Conservation (phyloP, 306 rosid genomes). For the Sechiopsis laciniata region DNA sequence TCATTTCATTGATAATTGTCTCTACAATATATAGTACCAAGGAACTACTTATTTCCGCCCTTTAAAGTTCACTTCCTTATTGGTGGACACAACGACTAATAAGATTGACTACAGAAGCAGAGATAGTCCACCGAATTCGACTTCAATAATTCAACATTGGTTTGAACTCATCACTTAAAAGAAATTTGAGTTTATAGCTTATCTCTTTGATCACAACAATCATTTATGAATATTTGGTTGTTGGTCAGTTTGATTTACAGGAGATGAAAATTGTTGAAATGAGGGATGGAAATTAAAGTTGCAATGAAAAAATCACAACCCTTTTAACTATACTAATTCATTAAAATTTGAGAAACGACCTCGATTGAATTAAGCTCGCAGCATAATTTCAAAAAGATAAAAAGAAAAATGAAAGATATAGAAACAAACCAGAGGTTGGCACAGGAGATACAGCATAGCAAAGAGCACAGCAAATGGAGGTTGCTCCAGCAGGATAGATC, state of each 20-base stretch:
- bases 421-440: slow-evolving; percentile 69
- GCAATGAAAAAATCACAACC: neutral
- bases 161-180: slow-evolving; percentile 2
- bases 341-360: neutral
- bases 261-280: neutral
- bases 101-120: neutral
- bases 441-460: slow-evolving; percentile 90
- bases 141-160: neutral
- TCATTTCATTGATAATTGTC: neutral
- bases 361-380: neutral
- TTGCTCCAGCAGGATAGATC: slow-evolving; percentile 84
- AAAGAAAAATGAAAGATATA: neutral
- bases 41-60: no score
- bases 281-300: neutral
- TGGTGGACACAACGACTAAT: neutral
- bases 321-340: neutral
- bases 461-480: slow-evolving; percentile 96
- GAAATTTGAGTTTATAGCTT: neutral
- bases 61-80: no score
- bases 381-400: neutral
- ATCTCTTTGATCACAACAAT: neutral
- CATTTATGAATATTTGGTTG: neutral
- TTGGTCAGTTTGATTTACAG: neutral
- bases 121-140: neutral
- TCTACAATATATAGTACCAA: neutral